A percentile compares a stretch with the other conserved stretches of the same genome.
phyloP scores from a whole-genome alignment of 345 rosid genomes.

The Pseudoturritis turrita region DNA sequence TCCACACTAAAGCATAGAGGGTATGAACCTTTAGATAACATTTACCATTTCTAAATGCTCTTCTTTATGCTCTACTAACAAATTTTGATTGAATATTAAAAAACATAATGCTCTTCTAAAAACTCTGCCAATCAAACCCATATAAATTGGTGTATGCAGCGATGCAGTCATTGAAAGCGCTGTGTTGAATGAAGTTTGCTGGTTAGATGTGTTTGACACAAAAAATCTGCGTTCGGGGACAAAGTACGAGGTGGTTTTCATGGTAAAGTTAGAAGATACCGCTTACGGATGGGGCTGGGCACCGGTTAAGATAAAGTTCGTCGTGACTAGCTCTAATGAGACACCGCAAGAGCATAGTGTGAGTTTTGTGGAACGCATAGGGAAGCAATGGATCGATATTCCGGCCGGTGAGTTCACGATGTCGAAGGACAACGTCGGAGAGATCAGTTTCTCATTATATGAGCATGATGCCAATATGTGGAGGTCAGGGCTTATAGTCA shows the following conservation, averaged over 20 bases:
- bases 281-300: conserved; percentile 40
- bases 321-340: conserved; percentile 32
- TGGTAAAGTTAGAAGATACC: conserved; percentile 34
- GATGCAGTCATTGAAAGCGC: conserved; percentile 30
- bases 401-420: conserved; percentile 37
- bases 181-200: conserved; percentile 35
- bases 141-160: not conserved
- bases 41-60: too few relatives aligned
- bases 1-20: too few relatives aligned
- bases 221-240: conserved; percentile 38
- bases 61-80: too few relatives aligned
- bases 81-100: too few relatives aligned
- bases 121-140: too few relatives aligned
- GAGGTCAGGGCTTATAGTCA: conserved; percentile 49
- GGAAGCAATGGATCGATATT: conserved; percentile 44
- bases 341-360: conserved; percentile 27
- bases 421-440: conserved; percentile 23
- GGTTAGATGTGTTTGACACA: conserved; percentile 48
- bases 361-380: conserved; percentile 28
- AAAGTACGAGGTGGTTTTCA: conserved; percentile 33
- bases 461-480: conserved; percentile 36
- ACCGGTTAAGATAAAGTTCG: conserved; percentile 38
- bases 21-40: too few relatives aligned
- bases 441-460: conserved; percentile 38
- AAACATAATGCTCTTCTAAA: too few relatives aligned